Conservation (phyloP, 2,329 filamentous ascomycete genomes). For the Biscogniauxia sp. region DNA sequence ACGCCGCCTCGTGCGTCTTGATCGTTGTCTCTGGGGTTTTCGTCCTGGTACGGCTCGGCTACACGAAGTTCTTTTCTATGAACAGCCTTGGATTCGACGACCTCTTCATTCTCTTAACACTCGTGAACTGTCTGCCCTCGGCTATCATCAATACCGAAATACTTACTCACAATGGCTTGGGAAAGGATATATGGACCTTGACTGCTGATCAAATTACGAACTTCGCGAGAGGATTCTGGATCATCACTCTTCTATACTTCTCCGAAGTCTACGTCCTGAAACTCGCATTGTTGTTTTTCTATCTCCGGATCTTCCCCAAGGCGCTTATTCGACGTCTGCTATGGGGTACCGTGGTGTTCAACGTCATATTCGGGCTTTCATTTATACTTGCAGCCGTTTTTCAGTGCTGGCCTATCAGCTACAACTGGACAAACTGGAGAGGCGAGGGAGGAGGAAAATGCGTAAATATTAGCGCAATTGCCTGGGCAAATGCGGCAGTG, state of each 20-base stretch:
- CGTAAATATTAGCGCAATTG: conserved; percentile 33
- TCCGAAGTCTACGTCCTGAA: conserved; percentile 33
- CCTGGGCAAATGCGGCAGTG: conserved; percentile 37
- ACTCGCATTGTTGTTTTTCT: conserved; percentile 39
- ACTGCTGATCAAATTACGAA: conserved; percentile 24
- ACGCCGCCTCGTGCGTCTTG: conserved; percentile 9
- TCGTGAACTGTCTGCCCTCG: conserved; percentile 14
- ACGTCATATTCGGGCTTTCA: conserved; percentile 20
- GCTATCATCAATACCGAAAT: conserved; percentile 16
- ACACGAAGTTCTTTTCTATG: conserved; percentile 13
- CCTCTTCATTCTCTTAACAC: conserved; percentile 14
- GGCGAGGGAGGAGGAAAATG: conserved; percentile 31
- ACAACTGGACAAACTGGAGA: conserved; percentile 39
- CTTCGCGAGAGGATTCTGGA: conserved; percentile 24
- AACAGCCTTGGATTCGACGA: conserved; percentile 18
- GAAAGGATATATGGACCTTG: conserved; percentile 30
- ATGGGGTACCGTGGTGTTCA: conserved; percentile 22
- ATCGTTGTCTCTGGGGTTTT: conserved; percentile 9
- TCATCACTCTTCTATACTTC: conserved; percentile 20
- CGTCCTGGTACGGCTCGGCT: conserved; percentile 13
- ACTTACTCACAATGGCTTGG: conserved; percentile 22
- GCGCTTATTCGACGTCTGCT: conserved; percentile 13
- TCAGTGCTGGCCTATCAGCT: conserved; percentile 35
- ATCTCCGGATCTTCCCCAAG: conserved; percentile 36
- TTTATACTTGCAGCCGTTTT: conserved; percentile 29